Evolutionary conservation across 2,329 filamentous ascomycete species (phyloP).

Genomic region (Fusarium algeriense): DNA sequence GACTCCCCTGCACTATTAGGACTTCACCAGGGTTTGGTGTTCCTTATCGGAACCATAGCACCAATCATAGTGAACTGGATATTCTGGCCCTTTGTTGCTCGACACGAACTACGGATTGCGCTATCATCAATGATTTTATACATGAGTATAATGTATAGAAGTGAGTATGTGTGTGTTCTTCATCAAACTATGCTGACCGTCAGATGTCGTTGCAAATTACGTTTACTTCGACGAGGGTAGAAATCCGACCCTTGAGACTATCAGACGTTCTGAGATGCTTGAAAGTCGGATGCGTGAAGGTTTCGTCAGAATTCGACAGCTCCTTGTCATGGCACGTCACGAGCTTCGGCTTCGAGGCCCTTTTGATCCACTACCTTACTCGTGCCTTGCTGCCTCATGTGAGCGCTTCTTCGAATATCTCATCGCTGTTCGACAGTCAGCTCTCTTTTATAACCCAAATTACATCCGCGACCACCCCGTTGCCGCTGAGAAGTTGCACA

Average conservation of each 20-base stretch:
- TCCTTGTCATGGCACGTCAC: slow-evolving; percentile 68
- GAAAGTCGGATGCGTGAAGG: slow-evolving; percentile 71
- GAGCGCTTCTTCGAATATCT: slow-evolving; percentile 71
- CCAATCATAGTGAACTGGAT: slow-evolving; percentile 70
- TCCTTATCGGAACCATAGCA: slow-evolving; percentile 65
- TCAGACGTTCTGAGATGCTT: slow-evolving; percentile 67
- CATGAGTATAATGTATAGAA: slow-evolving; percentile 68
- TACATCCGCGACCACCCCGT: slow-evolving; percentile 63
- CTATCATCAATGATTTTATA: slow-evolving; percentile 69
- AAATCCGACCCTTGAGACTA: slow-evolving; percentile 63
- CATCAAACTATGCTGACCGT: background rate
- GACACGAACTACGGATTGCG: slow-evolving; percentile 68
- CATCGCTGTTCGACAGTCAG: slow-evolving; percentile 68
- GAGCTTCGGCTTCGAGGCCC: slow-evolving; percentile 69
- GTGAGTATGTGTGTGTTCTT: slow-evolving; percentile 45
- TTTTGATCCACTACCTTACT: slow-evolving; percentile 68
- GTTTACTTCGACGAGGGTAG: slow-evolving; percentile 69
- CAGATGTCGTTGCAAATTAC: slow-evolving; percentile 66
- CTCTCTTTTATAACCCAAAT: slow-evolving; percentile 67
- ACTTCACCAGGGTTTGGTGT: slow-evolving; percentile 62
- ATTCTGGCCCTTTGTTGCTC: slow-evolving; percentile 71
- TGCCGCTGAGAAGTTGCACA: slow-evolving; percentile 62
- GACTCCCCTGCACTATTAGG: slow-evolving; percentile 56
- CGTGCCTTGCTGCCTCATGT: slow-evolving; percentile 65
- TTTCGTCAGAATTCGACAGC: slow-evolving; percentile 68